These are phyloP conservation scores for Podila epicladia DNA, from an alignment of 192 early-diverging fungal genomes.

Conservation along the genomic window DNA sequence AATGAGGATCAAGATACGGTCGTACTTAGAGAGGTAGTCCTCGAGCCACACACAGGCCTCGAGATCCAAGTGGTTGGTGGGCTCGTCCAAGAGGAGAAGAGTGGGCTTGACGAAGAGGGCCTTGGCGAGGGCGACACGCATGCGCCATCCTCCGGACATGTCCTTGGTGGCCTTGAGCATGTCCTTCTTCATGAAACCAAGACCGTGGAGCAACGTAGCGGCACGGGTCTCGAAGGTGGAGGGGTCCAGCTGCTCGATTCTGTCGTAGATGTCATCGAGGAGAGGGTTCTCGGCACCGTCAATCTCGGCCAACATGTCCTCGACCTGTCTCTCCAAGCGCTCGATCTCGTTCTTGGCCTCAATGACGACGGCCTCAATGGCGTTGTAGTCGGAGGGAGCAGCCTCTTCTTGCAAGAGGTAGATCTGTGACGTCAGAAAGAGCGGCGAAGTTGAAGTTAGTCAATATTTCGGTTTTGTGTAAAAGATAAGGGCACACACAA, in stretches of 20 bases:
- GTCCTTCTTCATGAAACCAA: constrained; percentile 88
- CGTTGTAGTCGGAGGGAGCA: constrained; percentile 91
- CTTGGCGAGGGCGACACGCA: constrained; percentile 96
- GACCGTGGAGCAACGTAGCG: constrained; percentile 88
- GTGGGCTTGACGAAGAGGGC: constrained; percentile 97
- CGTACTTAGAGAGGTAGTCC: constrained; percentile 86
- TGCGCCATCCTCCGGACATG: constrained; percentile 99
- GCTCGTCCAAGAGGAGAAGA: constrained; percentile 90
- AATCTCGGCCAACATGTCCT: constrained; percentile 86
- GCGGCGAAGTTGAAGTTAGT: not conserved
- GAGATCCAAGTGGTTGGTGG: constrained; percentile 91
- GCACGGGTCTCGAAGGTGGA: constrained; percentile 95
- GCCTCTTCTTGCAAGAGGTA: constrained; percentile 97
- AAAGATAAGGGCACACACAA: not conserved
- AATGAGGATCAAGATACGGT: constrained; percentile 84
- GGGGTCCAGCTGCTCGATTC: constrained; percentile 93
- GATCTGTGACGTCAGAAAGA: constrained; percentile 58
- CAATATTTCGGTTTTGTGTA: too few species aligned
- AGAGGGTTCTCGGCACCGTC: constrained; percentile 86
- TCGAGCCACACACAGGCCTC: constrained; percentile 98
- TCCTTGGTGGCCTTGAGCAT: constrained; percentile 96
- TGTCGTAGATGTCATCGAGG: constrained; percentile 95
- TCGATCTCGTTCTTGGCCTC: constrained; percentile 90
- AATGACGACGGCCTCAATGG: constrained; percentile 91
- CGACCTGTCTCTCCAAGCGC: constrained; percentile 91